Conservation (phyloP, 2,329 filamentous ascomycete species). For the Exophiala aquamarina region DNA sequence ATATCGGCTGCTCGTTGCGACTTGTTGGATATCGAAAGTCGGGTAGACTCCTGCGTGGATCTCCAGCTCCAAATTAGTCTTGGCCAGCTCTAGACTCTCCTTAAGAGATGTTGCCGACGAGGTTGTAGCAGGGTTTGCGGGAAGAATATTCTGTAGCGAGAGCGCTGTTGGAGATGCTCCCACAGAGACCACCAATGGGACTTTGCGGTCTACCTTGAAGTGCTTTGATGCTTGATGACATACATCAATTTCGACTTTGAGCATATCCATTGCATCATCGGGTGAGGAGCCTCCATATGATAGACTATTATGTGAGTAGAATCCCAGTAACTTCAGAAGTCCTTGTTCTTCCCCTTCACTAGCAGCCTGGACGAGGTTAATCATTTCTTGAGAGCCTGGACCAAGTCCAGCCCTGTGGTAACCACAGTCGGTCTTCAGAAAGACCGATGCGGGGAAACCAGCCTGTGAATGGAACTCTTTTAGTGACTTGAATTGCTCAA, state of each 20-base stretch:
- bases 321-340: slow-evolving; percentile 53
- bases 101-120: slow-evolving; percentile 20
- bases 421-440: slow-evolving; percentile 74
- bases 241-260: slow-evolving; percentile 61
- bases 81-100: slow-evolving; percentile 22
- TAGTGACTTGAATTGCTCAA: slow-evolving; percentile 57
- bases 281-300: slow-evolving; percentile 62
- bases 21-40: slow-evolving; percentile 74
- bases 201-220: slow-evolving; percentile 22
- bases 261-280: slow-evolving; percentile 58
- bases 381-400: slow-evolving; percentile 46
- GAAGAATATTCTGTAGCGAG: slow-evolving; percentile 60
- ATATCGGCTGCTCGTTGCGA: slow-evolving; percentile 66
- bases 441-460: slow-evolving; percentile 55
- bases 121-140: slow-evolving; percentile 25
- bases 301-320: slow-evolving; percentile 74
- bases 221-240: slow-evolving; percentile 32
- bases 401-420: slow-evolving; percentile 68
- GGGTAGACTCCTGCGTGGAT: slow-evolving; percentile 77
- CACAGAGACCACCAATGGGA: slow-evolving; percentile 61
- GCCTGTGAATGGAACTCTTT: slow-evolving; percentile 43
- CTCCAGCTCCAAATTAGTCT: slow-evolving; percentile 56
- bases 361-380: slow-evolving; percentile 32
- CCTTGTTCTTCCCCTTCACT: slow-evolving; percentile 30
- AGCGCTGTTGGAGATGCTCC: slow-evolving; percentile 76